Evolutionary conservation across 805 yeast genomes (phyloP).

Genomic region (Spathaspora boniae): DNA sequence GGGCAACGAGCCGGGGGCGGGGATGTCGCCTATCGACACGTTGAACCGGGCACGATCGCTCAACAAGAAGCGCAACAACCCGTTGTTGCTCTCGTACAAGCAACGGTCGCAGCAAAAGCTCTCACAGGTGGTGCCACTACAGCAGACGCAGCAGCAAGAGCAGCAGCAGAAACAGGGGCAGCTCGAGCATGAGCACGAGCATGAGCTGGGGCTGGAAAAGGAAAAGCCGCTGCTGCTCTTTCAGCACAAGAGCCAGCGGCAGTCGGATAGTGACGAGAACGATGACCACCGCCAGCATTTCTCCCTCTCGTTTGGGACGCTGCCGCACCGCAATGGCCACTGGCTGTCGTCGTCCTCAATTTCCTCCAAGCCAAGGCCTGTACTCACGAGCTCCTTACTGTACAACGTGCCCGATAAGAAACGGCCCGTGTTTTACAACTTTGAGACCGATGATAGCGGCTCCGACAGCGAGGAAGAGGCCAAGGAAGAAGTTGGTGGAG

Average conservation of each 20-base stretch:
- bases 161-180: slow-evolving; percentile 6
- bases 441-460: slow-evolving; percentile 17
- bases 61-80: slow-evolving; percentile 11
- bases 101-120: slow-evolving; percentile 4
- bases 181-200: slow-evolving; percentile 3
- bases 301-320: too few species aligned
- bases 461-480: slow-evolving; percentile 12
- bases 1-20: slow-evolving; percentile 5
- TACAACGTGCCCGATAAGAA: not conserved
- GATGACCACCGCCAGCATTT: too few species aligned
- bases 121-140: not conserved
- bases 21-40: slow-evolving; percentile 8
- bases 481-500: slow-evolving; percentile 11
- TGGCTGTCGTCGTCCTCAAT: too few species aligned
- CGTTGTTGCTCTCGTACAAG: slow-evolving; percentile 7
- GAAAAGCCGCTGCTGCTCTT: slow-evolving; percentile 11
- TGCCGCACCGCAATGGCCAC: too few species aligned
- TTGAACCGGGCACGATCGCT: slow-evolving; percentile 24
- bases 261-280: too few species aligned
- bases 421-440: slow-evolving; percentile 30
- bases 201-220: slow-evolving; percentile 8
- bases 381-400: slow-evolving; percentile 7
- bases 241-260: too few species aligned
- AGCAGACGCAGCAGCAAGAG: slow-evolving; percentile 11
- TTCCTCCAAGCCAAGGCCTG: too few species aligned